Conservation (phyloP, 169 alveolate genomes). For the Cryptosporidium felis region DNA sequence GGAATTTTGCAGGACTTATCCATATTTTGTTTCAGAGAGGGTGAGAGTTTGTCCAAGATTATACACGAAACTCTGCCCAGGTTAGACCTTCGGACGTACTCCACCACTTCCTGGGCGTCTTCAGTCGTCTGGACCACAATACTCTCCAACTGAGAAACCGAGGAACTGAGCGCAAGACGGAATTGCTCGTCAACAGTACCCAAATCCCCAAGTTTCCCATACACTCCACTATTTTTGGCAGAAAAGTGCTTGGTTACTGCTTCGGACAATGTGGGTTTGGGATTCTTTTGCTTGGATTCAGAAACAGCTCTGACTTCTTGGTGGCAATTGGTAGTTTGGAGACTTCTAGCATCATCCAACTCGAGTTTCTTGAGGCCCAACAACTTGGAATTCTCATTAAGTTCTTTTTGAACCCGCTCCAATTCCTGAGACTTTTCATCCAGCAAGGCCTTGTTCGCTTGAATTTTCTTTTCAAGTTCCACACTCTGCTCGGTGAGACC, state of each 20-base stretch:
- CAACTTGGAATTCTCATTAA: neutral
- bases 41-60: constrained; percentile 77
- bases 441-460: constrained; percentile 76
- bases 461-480: constrained; percentile 75
- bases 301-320: neutral
- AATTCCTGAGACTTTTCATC: constrained; percentile 77
- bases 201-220: constrained; percentile 93
- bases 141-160: constrained; percentile 85
- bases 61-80: constrained; percentile 90
- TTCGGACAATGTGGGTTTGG: constrained; percentile 20
- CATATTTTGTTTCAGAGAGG: constrained; percentile 67
- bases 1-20: constrained; percentile 72
- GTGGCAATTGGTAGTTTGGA: neutral
- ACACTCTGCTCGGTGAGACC: constrained; percentile 76
- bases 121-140: constrained; percentile 90
- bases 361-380: constrained; percentile 16
- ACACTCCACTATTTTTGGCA: constrained; percentile 79
- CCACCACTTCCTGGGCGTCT: constrained; percentile 86
- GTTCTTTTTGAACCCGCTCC: constrained; percentile 69
- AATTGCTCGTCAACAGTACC: constrained; percentile 87
- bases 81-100: constrained; percentile 84
- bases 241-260: constrained; percentile 10
- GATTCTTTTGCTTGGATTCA: neutral
- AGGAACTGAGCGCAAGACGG: constrained; percentile 89
- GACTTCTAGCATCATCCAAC: constrained; percentile 62